Conservation (phyloP, 2,329 filamentous ascomycete species). For the Aspergillus proliferans region DNA sequence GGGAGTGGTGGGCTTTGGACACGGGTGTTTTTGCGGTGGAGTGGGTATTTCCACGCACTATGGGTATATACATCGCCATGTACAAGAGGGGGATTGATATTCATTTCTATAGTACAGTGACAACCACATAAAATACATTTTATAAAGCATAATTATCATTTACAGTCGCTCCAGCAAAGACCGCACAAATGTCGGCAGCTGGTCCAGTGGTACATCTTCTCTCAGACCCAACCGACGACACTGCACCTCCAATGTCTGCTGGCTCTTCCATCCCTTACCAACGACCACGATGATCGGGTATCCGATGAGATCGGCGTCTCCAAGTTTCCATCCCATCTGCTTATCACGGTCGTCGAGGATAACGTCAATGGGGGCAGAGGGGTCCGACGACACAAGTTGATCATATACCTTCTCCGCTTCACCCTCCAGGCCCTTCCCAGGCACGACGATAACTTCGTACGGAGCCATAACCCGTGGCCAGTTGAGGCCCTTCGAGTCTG, state of each 20-base stretch:
- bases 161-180: constrained; percentile 49
- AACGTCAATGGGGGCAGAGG: constrained; percentile 48
- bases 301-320: constrained; percentile 81
- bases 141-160: constrained; percentile 6
- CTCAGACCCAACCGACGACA: constrained; percentile 62
- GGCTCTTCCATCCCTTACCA: constrained; percentile 61
- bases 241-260: constrained; percentile 66
- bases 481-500: constrained; percentile 67
- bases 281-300: constrained; percentile 79
- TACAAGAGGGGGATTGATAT: background rate
- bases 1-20: background rate
- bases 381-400: constrained; percentile 34
- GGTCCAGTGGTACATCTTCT: constrained; percentile 50
- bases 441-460: constrained; percentile 68
- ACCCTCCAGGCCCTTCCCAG: constrained; percentile 40
- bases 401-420: constrained; percentile 60
- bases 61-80: background rate
- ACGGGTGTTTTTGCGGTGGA: background rate
- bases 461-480: constrained; percentile 87
- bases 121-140: background rate
- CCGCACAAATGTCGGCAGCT: constrained; percentile 44
- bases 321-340: constrained; percentile 74
- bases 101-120: background rate
- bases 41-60: constrained; percentile 2
- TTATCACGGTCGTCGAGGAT: constrained; percentile 68